A percentile compares a stretch with the other conserved stretches of the same genome.
phyloP scores from a whole-genome alignment of 164 flowering plant genomes.

The Macadamia tetraphylla region DNA sequence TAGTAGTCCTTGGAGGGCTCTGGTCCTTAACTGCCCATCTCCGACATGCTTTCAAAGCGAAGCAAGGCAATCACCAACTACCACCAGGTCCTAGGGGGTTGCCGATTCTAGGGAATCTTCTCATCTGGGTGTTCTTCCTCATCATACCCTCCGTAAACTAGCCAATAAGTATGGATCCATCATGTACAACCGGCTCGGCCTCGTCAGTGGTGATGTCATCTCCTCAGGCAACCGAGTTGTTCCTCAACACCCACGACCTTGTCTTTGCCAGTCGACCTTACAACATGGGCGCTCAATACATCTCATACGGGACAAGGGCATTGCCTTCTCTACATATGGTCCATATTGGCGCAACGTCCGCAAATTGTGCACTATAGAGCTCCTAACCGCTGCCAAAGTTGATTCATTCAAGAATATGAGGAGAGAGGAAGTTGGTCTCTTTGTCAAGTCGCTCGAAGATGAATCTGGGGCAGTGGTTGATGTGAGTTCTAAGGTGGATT shows the following conservation, averaged over 20 bases:
- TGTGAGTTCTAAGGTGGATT: background rate
- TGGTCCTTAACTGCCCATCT: background rate
- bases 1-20: conserved; percentile 1
- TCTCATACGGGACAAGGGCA: too few relatives aligned
- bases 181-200: too few relatives aligned
- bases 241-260: conserved; percentile 25
- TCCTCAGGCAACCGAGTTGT: conserved; percentile 11
- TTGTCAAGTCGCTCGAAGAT: background rate
- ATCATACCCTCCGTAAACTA: too few relatives aligned
- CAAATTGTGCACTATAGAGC: conserved; percentile 18
- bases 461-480: background rate
- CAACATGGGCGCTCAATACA: conserved; percentile 5
- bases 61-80: background rate
- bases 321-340: conserved; percentile 18
- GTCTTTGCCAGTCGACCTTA: conserved; percentile 19
- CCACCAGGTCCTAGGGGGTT: conserved; percentile 26
- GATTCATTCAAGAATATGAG: conserved; percentile 13
- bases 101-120: conserved; percentile 27
- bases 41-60: too few relatives aligned
- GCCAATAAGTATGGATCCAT: too few relatives aligned
- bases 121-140: too few relatives aligned
- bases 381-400: conserved; percentile 16
- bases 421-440: background rate
- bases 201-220: conserved; percentile 24
- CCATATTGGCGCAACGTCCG: conserved; percentile 25